Evolutionary conservation across 805 yeast species (phyloP).

Genomic region (Metschnikowia peoriensis): DNA sequence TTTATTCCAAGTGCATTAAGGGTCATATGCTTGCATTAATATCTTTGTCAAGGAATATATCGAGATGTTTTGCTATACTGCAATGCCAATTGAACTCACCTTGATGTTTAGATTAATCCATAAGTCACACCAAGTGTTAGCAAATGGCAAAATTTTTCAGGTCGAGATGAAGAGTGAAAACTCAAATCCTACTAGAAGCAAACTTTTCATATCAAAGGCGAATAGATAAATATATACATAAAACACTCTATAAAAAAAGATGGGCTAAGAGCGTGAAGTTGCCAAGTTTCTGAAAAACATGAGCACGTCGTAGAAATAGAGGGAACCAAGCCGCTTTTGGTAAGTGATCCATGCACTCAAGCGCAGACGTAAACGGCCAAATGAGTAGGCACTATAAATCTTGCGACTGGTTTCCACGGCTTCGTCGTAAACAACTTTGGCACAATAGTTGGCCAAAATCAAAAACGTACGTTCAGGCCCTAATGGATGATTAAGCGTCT

Average conservation of each 20-base stretch:
- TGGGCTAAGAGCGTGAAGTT: background rate
- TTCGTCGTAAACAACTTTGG: slow-evolving; percentile 73
- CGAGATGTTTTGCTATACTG: no score
- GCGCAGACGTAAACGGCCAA: slow-evolving; percentile 17
- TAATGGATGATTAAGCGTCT: slow-evolving; percentile 71
- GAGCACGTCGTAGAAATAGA: slow-evolving; percentile 33
- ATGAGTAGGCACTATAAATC: slow-evolving; percentile 20
- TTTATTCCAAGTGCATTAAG: no score
- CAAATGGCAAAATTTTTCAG: no score
- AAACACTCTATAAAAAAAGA: background rate
- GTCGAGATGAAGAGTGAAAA: no score
- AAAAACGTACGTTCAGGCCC: slow-evolving; percentile 87
- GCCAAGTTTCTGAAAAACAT: slow-evolving; percentile 21
- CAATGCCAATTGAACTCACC: no score
- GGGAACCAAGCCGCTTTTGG: slow-evolving; percentile 30
- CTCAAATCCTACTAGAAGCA: no score
- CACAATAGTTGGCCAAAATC: slow-evolving; percentile 89
- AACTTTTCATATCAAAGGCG: no score
- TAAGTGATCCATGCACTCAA: slow-evolving; percentile 33
- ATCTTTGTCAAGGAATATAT: no score
- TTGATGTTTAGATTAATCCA: no score
- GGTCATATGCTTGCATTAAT: no score
- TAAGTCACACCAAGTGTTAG: no score
- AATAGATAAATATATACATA: no score
- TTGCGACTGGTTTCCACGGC: slow-evolving; percentile 40